Evolutionary conservation across 345 rosid genomes (phyloP).

Genomic region (Populus deltoides): DNA sequence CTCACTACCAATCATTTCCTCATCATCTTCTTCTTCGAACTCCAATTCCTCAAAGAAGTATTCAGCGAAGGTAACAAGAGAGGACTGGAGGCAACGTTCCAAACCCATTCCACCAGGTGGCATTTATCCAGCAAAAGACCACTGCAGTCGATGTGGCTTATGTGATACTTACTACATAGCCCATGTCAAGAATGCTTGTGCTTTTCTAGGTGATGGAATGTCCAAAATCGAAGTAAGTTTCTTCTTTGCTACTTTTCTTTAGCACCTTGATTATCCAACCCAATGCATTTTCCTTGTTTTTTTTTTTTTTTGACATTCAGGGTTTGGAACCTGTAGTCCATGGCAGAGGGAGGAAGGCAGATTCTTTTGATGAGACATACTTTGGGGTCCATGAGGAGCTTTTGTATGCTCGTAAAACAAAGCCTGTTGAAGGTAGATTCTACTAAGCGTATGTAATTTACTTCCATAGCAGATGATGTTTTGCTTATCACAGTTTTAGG

Average conservation of each 20-base stretch:
- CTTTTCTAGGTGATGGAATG: constrained; percentile 96
- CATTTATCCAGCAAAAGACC: constrained; percentile 91
- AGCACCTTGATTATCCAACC: background rate
- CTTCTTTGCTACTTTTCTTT: background rate
- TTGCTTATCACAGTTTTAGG: background rate
- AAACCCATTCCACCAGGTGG: constrained; percentile 85
- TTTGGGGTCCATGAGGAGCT: constrained; percentile 75
- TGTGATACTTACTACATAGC: constrained; percentile 93
- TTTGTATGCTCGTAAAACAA: constrained; percentile 81
- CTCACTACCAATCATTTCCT: constrained; percentile 34
- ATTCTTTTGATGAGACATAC: constrained; percentile 78
- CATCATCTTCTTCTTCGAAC: constrained; percentile 34
- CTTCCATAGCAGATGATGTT: background rate
- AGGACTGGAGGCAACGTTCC: constrained; percentile 86
- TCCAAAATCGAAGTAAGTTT: constrained; percentile 77
- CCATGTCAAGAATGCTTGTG: constrained; percentile 91
- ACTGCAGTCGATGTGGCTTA: constrained; percentile 93
- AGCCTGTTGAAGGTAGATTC: constrained; percentile 72
- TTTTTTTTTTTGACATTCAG: constrained; percentile 28
- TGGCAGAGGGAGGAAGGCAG: constrained; percentile 75
- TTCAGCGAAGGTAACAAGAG: constrained; percentile 54
- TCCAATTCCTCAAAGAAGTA: constrained; percentile 28
- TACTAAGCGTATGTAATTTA: background rate
- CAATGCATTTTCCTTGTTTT: background rate
- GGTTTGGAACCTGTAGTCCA: constrained; percentile 77